Conservation (phyloP, 306 rosid genomes). For the Castanospermum australe region DNA sequence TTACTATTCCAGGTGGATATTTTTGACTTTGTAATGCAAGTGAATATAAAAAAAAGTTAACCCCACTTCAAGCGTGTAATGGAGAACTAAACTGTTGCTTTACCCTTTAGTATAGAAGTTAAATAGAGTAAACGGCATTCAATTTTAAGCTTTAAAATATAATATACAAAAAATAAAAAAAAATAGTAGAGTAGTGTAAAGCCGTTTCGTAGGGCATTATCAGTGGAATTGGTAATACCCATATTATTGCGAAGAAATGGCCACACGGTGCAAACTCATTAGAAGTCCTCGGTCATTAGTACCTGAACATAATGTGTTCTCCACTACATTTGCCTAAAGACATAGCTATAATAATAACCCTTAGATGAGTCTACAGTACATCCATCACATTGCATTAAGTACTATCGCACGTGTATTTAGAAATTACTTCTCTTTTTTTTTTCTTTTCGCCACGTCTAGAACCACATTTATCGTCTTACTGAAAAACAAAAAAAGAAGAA, state of each 20-base stretch:
- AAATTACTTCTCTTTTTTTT: neutral
- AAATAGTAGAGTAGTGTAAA: constrained; percentile 33
- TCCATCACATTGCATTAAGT: neutral
- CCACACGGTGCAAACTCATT: constrained; percentile 51
- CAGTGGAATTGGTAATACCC: constrained; percentile 26
- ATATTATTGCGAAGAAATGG: constrained; percentile 42
- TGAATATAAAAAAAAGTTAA: constrained; percentile 17
- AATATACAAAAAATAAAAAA: no score
- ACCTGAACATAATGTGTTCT: constrained; percentile 23
- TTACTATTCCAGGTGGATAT: constrained; percentile 45
- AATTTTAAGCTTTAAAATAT: constrained; percentile 9
- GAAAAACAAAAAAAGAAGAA: no score
- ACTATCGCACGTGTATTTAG: constrained; percentile 13
- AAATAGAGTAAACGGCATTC: neutral
- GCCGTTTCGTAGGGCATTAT: constrained; percentile 19
- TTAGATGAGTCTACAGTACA: constrained; percentile 4
- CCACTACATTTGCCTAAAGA: constrained; percentile 30
- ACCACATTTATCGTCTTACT: neutral
- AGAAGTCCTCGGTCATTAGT: constrained; percentile 28
- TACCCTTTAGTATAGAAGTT: constrained; percentile 11
- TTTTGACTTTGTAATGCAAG: constrained; percentile 42
- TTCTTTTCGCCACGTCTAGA: neutral
- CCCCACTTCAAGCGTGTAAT: constrained; percentile 26
- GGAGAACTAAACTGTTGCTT: constrained; percentile 27
- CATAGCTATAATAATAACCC: constrained; percentile 24